phyloP scores from a whole-genome alignment of 352 stramenopile genomes.

The Phytophthora fragariae region DNA sequence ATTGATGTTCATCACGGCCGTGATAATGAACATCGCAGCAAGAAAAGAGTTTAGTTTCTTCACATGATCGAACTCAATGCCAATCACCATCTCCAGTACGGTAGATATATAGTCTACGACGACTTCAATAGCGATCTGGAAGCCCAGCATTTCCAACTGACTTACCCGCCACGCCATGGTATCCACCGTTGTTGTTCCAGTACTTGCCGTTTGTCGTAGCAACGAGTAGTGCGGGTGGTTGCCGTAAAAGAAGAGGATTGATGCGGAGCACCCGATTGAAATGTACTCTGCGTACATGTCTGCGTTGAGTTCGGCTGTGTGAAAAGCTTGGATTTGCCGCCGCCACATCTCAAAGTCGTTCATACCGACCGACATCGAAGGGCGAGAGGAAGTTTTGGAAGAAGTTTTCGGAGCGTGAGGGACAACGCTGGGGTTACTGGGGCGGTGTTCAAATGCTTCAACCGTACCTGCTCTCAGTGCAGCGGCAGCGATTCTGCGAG shows the following conservation, averaged over 20 bases:
- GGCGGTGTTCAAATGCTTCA: background rate
- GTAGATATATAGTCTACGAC: constrained; percentile 26
- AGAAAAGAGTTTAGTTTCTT: constrained; percentile 24
- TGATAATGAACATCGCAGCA: constrained; percentile 12
- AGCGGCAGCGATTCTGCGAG: background rate
- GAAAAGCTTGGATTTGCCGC: constrained; percentile 17
- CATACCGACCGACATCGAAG: background rate
- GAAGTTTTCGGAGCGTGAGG: background rate
- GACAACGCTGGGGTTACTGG: background rate
- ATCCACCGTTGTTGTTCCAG: background rate
- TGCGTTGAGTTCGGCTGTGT: constrained; percentile 19
- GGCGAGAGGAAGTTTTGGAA: background rate
- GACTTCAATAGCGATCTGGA: constrained; percentile 16
- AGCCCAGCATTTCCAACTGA: background rate
- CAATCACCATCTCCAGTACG: constrained; percentile 17
- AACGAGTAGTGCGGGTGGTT: constrained; percentile 31
- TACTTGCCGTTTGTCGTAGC: constrained; percentile 2
- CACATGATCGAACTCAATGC: constrained; percentile 19
- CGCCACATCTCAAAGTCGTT: constrained; percentile 13
- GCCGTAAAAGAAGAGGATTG: constrained; percentile 34
- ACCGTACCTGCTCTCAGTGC: background rate
- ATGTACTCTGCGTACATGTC: constrained; percentile 50
- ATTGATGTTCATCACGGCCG: constrained; percentile 34
- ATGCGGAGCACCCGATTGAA: constrained; percentile 31
- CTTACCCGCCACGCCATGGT: background rate